Base-by-base conservation (phyloP, 2,329 filamentous ascomycete genomes). In the Pestalotiopsis sp. region DNA sequence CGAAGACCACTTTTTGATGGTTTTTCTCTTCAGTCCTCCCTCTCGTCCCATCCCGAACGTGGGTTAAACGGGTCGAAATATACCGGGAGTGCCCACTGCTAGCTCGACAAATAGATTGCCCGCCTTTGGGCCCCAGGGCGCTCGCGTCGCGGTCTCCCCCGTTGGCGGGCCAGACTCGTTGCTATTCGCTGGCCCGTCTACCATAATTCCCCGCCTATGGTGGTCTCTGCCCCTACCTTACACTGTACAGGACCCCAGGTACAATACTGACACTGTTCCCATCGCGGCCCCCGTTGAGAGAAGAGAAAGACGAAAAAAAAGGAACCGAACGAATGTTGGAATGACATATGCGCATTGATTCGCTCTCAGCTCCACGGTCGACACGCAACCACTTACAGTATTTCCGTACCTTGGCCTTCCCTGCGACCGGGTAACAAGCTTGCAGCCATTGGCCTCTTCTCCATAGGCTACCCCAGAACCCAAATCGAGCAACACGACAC, bases 401-500 rank as follows among this genome's bases (percentile, higher is more conserved):
- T 13, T 61, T 39, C 58, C 17, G 26, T 20, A 61, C 58, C 30
- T 39, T 61, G 30, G 17, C n/a, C 35, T 58, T 58, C 20, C 26
- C 26, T 17, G 57, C 24, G 30, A 9, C 35, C 26, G 40, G 61
- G 62, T 56, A 65, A 56, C 62, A 26, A 10, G 40, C 22, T 14
- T 30, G 62, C 58, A 17, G 17, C 58, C 58, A 61, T 26, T 35
- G n/a, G 44, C 20, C 44, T 52, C 44, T 52, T 20, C 44, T 13
- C 30, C 13, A 39, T 17, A 39, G 58, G 26, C 20, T 22, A 57
- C 56, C 22, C 56, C 22, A 58, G 22, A 35, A 20, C 44, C 30
- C 58, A 35, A 61, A 44, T 63, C 38, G 38, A 52, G 60, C 24
- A 52, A 63, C 60, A 63, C 60, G 38, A 63, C 60, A 63, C 60